Percentiles rank a stretch among this genome's conserved stretches.
Conservation (phyloP, 2,329 filamentous ascomycete species). For the Penicillium sumatraense region DNA sequence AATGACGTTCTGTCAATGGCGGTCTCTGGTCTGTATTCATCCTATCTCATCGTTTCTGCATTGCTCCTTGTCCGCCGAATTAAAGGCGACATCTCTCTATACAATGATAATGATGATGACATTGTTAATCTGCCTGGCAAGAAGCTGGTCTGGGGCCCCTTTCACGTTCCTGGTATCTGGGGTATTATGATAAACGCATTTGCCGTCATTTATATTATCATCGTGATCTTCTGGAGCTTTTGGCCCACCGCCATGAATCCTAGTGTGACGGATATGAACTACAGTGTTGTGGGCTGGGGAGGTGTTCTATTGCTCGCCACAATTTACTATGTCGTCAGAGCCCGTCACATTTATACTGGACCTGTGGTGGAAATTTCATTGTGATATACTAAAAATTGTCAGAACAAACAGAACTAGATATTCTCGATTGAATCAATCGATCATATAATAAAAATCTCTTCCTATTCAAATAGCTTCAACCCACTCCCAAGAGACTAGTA, state of each 20-base stretch:
- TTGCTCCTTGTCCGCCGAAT: conserved; percentile 5
- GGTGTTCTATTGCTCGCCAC: conserved; percentile 5
- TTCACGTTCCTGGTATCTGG: conserved; percentile 5
- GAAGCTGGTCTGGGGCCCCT: conserved; percentile 28
- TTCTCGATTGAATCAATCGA: background rate
- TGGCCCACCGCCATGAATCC: conserved; percentile 9
- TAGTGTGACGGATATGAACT: conserved; percentile 11
- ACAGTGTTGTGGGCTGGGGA: conserved; percentile 8
- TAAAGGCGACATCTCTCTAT: background rate
- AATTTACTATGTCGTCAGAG: conserved; percentile 8
- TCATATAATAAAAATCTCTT: background rate
- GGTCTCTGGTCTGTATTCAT: conserved; percentile 11
- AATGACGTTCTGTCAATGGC: conserved; percentile 41
- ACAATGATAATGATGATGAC: conserved; percentile 37
- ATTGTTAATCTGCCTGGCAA: conserved; percentile 24
- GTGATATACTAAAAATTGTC: background rate
- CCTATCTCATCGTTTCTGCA: conserved; percentile 6
- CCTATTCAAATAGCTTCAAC: background rate
- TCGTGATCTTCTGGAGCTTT: conserved; percentile 17
- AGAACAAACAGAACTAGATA: background rate
- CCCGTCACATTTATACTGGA: conserved; percentile 8
- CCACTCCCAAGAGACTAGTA: conserved; percentile 7
- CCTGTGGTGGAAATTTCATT: conserved; percentile 11
- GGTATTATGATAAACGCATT: conserved; percentile 9
- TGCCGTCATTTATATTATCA: conserved; percentile 12